Percentiles rank a stretch among this genome's conserved stretches.
Evolutionary conservation across 352 stramenopile species (phyloP).

Genomic region (Globisporangium lucens): DNA sequence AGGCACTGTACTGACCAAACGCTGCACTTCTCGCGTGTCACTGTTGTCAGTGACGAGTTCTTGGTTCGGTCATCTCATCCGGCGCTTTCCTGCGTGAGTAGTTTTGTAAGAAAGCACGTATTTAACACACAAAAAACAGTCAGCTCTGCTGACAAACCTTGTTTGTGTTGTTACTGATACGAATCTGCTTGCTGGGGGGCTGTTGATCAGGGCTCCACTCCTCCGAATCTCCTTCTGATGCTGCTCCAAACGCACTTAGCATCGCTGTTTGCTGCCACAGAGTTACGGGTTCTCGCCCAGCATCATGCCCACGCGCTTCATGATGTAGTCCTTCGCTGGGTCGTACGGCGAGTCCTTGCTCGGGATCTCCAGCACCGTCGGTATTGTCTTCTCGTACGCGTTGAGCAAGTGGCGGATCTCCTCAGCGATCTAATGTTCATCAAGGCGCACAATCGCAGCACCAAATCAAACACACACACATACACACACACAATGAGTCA

Average conservation of each 20-base stretch:
- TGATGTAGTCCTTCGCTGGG: constrained; percentile 98
- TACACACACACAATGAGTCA: not conserved
- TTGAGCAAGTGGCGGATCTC: constrained; percentile 98
- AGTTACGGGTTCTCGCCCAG: constrained; percentile 63
- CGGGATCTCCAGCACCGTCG: constrained; percentile 98
- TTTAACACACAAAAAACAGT: not conserved
- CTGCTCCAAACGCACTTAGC: not conserved
- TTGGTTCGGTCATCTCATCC: not conserved
- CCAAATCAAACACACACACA: not conserved
- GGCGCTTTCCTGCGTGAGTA: not conserved
- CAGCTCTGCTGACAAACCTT: not conserved
- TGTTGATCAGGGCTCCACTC: not conserved
- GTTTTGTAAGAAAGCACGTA: not conserved
- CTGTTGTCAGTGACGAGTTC: not conserved
- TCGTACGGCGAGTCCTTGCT: constrained; percentile 96
- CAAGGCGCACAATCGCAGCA: not conserved
- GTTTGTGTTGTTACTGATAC: not conserved
- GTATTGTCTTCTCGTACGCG: constrained; percentile 98
- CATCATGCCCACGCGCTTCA: constrained; percentile 96
- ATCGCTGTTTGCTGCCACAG: not conserved
- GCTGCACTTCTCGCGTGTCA: no score
- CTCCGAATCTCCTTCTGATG: not conserved
- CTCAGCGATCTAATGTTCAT: constrained; percentile 85
- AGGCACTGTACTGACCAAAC: no score
- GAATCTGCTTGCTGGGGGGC: not conserved